These are phyloP conservation scores for Rasamsonia emersonii DNA, from an alignment of 2,329 filamentous ascomycete species.

Conservation along the genomic window DNA sequence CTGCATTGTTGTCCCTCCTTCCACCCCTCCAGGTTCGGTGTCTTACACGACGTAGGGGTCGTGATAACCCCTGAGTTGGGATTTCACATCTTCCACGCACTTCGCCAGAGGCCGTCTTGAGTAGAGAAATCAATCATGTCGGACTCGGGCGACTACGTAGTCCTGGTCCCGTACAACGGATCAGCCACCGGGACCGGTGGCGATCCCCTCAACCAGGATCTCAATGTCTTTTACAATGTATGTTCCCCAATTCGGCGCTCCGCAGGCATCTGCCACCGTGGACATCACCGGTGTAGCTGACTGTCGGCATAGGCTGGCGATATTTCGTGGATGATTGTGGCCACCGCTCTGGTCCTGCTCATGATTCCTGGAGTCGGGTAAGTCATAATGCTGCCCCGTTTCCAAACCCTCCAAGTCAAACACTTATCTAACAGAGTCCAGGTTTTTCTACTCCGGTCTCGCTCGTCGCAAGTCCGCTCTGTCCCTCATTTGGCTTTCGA, in stretches of 20 bases:
- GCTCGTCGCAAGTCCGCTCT: conserved; percentile 83
- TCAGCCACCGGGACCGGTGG: conserved; percentile 54
- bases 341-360: conserved; percentile 71
- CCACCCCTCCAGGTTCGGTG: no score
- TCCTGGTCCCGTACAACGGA: conserved; percentile 53
- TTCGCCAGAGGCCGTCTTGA: not conserved
- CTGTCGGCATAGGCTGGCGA: conserved; percentile 56
- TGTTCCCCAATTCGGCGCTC: conserved; percentile 10
- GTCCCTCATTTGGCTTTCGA: conserved; percentile 74
- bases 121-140: conserved; percentile 20
- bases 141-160: conserved; percentile 16
- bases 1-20: no score
- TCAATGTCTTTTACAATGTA: conserved; percentile 73
- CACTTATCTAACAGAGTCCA: conserved; percentile 18
- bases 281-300: conserved; percentile 10
- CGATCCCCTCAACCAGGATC: conserved; percentile 56
- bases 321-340: conserved; percentile 71
- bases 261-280: no score
- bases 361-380: conserved; percentile 87
- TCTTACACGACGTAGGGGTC: no score
- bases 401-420: not conserved
- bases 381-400: conserved; percentile 10
- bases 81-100: no score
- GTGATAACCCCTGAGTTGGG: no score
- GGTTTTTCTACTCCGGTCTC: conserved; percentile 89